These are phyloP conservation scores for Ustilago hordei DNA, from an alignment of 1,284 basidiomycete genomes.

Conservation along the genomic window DNA sequence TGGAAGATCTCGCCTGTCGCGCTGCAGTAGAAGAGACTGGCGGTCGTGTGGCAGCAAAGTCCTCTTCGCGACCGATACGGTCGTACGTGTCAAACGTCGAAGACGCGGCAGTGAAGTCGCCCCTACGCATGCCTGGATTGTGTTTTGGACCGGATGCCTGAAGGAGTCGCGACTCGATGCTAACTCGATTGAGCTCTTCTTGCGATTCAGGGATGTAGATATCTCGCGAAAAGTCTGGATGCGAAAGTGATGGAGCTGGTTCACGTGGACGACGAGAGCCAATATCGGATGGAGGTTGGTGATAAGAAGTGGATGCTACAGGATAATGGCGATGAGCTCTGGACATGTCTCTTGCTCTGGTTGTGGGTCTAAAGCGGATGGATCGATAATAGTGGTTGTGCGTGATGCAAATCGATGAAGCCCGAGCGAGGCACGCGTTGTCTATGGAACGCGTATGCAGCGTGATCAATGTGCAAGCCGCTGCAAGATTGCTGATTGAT, in stretches of 20 bases:
- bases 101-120: slow-evolving; percentile 32
- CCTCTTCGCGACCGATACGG: slow-evolving; percentile 46
- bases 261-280: slow-evolving; percentile 10
- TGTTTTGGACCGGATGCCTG: slow-evolving; percentile 29
- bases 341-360: slow-evolving; percentile 15
- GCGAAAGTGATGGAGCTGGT: slow-evolving; percentile 5
- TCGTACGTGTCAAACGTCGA: slow-evolving; percentile 51
- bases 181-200: slow-evolving; percentile 40
- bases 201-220: slow-evolving; percentile 48
- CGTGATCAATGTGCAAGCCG: not conserved
- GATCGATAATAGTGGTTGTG: slow-evolving; percentile 1
- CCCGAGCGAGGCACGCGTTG: slow-evolving; percentile 5
- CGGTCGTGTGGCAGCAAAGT: slow-evolving; percentile 18
- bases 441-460: not conserved
- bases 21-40: slow-evolving; percentile 1
- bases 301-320: slow-evolving; percentile 44
- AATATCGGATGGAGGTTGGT: slow-evolving; percentile 17
- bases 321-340: slow-evolving; percentile 36
- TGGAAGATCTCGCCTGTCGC: slow-evolving; percentile 13
- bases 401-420: slow-evolving; percentile 22
- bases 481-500: not conserved
- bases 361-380: slow-evolving; percentile 11
- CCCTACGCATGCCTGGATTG: slow-evolving; percentile 15
- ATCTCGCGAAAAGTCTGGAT: slow-evolving; percentile 41
- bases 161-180: slow-evolving; percentile 43